Conservation (phyloP, 1,139 yeast genomes). For the Taphrina confusa region DNA sequence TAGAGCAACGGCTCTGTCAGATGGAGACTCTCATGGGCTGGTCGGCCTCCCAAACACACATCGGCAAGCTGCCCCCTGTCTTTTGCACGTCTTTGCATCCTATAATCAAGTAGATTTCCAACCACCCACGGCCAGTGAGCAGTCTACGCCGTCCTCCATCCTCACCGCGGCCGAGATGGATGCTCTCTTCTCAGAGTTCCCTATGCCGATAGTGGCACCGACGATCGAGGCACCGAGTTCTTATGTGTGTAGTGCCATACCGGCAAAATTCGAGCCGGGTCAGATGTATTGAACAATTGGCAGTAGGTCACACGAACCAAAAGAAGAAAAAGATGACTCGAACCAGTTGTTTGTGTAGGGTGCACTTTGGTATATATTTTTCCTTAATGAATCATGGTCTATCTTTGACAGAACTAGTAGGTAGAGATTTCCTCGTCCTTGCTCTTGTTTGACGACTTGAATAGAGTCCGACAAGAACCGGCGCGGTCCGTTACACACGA, state of each 20-base stretch:
- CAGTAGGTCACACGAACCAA: too few species aligned
- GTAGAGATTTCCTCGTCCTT: too few species aligned
- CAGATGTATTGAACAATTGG: slow-evolving; percentile 1
- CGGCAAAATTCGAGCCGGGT: neutral
- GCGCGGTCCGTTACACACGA: too few species aligned
- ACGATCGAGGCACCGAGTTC: neutral
- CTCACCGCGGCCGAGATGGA: slow-evolving; percentile 16
- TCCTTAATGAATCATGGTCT: too few species aligned
- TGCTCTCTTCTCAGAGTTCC: slow-evolving; percentile 11
- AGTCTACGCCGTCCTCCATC: slow-evolving; percentile 4
- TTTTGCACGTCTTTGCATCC: slow-evolving; percentile 25
- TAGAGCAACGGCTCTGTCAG: neutral
- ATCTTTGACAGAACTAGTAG: too few species aligned
- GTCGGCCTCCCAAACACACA: slow-evolving; percentile 21
- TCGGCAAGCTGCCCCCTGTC: slow-evolving; percentile 20
- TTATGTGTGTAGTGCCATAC: neutral
- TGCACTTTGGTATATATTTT: too few species aligned
- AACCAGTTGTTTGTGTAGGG: too few species aligned
- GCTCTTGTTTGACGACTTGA: too few species aligned
- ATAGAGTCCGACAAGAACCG: too few species aligned
- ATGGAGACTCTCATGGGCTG: slow-evolving; percentile 12
- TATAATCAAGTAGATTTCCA: slow-evolving; percentile 22
- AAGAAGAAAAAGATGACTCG: too few species aligned
- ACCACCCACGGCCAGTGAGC: slow-evolving; percentile 12
- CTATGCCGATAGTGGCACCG: neutral